Percentiles rank a stretch among this genome's conserved stretches.
Evolutionary conservation across 768 basidiomycete genomes (phyloP).

Genomic region (Filobasidium floriforme): DNA sequence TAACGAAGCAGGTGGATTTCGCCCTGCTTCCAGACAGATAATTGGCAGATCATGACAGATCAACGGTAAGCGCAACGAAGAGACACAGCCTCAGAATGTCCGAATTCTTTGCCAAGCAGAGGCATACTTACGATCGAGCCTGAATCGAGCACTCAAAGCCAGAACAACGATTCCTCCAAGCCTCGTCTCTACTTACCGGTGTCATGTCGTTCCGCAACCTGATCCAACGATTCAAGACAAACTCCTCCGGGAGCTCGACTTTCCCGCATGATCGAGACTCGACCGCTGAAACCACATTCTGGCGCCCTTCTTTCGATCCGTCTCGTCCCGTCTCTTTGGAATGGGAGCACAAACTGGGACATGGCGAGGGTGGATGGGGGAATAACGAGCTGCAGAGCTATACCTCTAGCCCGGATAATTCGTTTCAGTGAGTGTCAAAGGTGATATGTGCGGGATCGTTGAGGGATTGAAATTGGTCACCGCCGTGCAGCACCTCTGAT

Average conservation of each 20-base stretch:
- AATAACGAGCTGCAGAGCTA: constrained; percentile 19
- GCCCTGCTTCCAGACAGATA: too few relatives aligned
- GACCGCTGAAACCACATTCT: neutral
- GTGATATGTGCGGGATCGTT: neutral
- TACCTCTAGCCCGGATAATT: constrained; percentile 3
- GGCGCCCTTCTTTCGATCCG: neutral
- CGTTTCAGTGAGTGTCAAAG: constrained; percentile 3
- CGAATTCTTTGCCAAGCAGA: too few relatives aligned
- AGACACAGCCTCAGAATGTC: too few relatives aligned
- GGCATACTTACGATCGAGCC: too few relatives aligned
- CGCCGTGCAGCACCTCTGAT: neutral
- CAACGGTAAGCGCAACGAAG: too few relatives aligned
- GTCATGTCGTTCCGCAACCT: neutral
- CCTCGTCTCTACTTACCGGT: too few relatives aligned
- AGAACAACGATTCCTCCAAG: too few relatives aligned
- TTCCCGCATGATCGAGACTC: neutral
- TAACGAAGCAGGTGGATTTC: too few relatives aligned
- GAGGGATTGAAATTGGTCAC: neutral
- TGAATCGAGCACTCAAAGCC: too few relatives aligned
- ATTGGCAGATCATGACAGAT: too few relatives aligned
- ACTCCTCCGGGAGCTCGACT: neutral
- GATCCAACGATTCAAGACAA: neutral
- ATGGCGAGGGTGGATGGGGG: constrained; percentile 10
- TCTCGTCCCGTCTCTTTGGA: neutral
- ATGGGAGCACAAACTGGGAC: constrained; percentile 8